Percentiles rank a stretch among this genome's conserved stretches.
Evolutionary conservation across 2,329 filamentous ascomycete genomes (phyloP).

Genomic region (Colletotrichum plurivorum): DNA sequence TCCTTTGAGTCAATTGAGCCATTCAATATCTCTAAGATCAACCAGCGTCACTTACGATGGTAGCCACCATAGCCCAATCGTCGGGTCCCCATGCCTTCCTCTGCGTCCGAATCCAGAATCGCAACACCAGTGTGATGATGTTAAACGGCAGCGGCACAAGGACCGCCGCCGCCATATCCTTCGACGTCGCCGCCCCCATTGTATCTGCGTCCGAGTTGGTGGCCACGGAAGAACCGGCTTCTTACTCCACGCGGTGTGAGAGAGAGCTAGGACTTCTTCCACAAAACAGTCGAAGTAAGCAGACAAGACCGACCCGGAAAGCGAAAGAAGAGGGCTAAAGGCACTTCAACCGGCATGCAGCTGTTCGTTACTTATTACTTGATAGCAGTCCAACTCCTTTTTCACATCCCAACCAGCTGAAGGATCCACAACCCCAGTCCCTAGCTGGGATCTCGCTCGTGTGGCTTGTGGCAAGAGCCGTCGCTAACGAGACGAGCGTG

Average conservation of each 20-base stretch:
- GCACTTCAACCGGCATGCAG: neutral
- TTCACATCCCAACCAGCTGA: slow-evolving; percentile 3
- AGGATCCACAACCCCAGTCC: slow-evolving; percentile 29
- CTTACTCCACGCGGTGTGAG: slow-evolving; percentile 13
- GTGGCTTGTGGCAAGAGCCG: slow-evolving; percentile 24
- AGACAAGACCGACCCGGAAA: slow-evolving; percentile 9
- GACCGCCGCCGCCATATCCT: slow-evolving; percentile 35
- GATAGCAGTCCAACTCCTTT: slow-evolving; percentile 27
- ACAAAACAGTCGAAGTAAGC: neutral
- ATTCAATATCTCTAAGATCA: too few relatives aligned
- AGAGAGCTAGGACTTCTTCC: neutral
- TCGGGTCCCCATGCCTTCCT: slow-evolving; percentile 38
- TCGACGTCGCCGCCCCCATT: slow-evolving; percentile 36
- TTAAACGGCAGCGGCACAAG: slow-evolving; percentile 30
- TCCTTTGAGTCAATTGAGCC: slow-evolving; percentile 1
- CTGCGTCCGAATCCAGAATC: slow-evolving; percentile 34
- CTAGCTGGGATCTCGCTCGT: slow-evolving; percentile 1
- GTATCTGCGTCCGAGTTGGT: neutral
- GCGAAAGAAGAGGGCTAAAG: slow-evolving; percentile 1
- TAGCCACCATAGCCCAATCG: slow-evolving; percentile 38
- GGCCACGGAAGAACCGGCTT: slow-evolving; percentile 30
- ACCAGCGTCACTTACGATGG: slow-evolving; percentile 20
- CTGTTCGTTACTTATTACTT: slow-evolving; percentile 17
- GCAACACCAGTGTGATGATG: slow-evolving; percentile 21
- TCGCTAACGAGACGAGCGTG: slow-evolving; percentile 19